These are phyloP conservation scores for Candida silvatica DNA, from an alignment of 805 yeast genomes.

Conservation along the genomic window DNA sequence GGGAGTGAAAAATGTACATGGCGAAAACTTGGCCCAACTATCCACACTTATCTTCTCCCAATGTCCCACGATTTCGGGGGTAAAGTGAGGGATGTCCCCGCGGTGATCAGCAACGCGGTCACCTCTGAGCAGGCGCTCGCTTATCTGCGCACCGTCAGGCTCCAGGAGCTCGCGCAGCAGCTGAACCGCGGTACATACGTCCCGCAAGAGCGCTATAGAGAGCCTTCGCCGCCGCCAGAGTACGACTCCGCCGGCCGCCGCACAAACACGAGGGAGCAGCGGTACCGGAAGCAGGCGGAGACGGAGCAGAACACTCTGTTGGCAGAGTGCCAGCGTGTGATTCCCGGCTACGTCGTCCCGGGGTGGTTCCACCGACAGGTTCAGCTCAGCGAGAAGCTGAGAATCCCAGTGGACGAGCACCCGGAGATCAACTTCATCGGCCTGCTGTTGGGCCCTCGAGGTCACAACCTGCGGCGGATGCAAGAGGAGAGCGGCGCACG, in stretches of 20 bases:
- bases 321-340: slow-evolving; percentile 59
- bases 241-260: slow-evolving; percentile 82
- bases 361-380: slow-evolving; percentile 57
- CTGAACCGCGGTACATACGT: slow-evolving; percentile 43
- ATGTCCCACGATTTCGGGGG: no score
- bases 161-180: slow-evolving; percentile 68
- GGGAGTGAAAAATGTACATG: no score
- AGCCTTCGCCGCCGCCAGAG: slow-evolving; percentile 89
- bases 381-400: slow-evolving; percentile 71
- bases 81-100: no score
- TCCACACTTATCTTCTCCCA: no score
- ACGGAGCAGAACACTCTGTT: slow-evolving; percentile 74
- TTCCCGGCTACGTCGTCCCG: slow-evolving; percentile 80
- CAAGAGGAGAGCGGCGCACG: slow-evolving; percentile 84
- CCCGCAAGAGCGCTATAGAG: slow-evolving; percentile 41
- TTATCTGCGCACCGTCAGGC: slow-evolving; percentile 59
- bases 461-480: slow-evolving; percentile 73
- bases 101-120: slow-evolving; percentile 21
- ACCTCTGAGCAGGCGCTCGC: slow-evolving; percentile 77
- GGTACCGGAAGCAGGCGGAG: slow-evolving; percentile 55
- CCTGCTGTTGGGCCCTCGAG: slow-evolving; percentile 87
- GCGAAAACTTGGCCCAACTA: neutral
- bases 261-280: slow-evolving; percentile 70
- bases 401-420: slow-evolving; percentile 75
- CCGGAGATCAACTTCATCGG: slow-evolving; percentile 95